Base-by-base conservation (phyloP, 2,329 filamentous ascomycete species). In the Xylogone sp. region DNA sequence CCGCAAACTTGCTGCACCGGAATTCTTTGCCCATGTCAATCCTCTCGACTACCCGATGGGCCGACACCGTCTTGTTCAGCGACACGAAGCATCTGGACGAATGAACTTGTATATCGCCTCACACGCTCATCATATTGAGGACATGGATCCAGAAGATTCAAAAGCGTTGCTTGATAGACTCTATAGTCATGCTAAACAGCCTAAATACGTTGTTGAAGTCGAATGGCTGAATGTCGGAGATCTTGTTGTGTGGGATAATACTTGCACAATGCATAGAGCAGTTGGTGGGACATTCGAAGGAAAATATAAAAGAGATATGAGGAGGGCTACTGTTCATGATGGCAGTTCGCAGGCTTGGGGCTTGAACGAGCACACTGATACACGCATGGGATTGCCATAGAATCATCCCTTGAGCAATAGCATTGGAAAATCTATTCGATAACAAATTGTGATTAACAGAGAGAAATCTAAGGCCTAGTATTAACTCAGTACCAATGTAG, bases 231-330 rank as follows among this genome's bases (percentile, higher is more conserved):
- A 72, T 7, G 59, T 65, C 0, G 72, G 76, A 0, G 81, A 83
- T 59, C 45, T 83, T 51, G 62, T 83, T 16, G 70, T 80, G 18
- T 84, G 81, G 81, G 81, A 84, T 57, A 84, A 84, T 60, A 76
- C 76, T 0, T 74, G 71, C 46, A 75, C 78, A 16, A 71, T 83
- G 70, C 80, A 84, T 63, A 65, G 78, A 5, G 76, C 77, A 0
- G 72, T 69, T 1, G 67, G 69, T 1, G 79, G 79, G 0, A 61
- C 62, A 0, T 81, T 77, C 53, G 71, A 72, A 54, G 74, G 75
- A 0, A 74, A 70, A 58, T 76, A 71, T 59, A 67, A 62, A 53
- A 67, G 78, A 39, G 80, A 84, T 62, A 71, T 84, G 72, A 65
- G 81, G 45, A 67, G 81, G 53, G 75, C 77, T 4, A 83, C 79